These are phyloP conservation scores for Apiospora sp. DNA, from an alignment of 2,329 filamentous ascomycete genomes.

Conservation along the genomic window DNA sequence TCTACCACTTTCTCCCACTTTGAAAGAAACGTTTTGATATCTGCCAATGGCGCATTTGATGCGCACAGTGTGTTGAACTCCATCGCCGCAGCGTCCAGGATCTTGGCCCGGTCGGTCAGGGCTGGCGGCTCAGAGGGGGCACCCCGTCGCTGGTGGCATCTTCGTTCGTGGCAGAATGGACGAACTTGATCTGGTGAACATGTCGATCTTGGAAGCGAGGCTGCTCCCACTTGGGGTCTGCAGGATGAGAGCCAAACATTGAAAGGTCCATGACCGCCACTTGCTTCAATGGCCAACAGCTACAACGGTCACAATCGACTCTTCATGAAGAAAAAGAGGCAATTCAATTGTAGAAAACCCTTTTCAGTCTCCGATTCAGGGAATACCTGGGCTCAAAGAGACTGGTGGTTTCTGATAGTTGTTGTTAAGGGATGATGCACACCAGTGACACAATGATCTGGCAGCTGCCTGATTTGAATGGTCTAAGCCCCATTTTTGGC, in stretches of 20 bases:
- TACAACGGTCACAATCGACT: background rate
- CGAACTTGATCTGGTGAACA: no score
- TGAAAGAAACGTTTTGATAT: background rate
- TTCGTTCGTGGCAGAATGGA: no score
- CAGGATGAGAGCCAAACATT: background rate
- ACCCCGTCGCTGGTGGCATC: no score
- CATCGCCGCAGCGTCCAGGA: background rate
- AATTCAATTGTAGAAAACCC: no score
- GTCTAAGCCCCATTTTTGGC: no score
- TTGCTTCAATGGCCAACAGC: background rate
- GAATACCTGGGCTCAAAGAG: no score
- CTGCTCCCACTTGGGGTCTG: background rate
- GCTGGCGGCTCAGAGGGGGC: background rate
- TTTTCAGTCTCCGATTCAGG: no score
- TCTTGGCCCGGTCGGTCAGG: background rate
- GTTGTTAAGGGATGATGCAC: no score
- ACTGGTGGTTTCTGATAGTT: no score
- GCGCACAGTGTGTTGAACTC: background rate
- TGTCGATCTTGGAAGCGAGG: background rate
- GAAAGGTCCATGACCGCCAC: background rate
- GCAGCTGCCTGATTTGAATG: no score
- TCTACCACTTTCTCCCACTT: background rate
- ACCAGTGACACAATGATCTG: no score
- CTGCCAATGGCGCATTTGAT: slow-evolving; percentile 1
- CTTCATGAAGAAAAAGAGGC: no score